A percentile compares a stretch with the other conserved stretches of the same genome.
phyloP scores from a whole-genome alignment of 1,284 basidiomycete species.

The Irpex lacteus region DNA sequence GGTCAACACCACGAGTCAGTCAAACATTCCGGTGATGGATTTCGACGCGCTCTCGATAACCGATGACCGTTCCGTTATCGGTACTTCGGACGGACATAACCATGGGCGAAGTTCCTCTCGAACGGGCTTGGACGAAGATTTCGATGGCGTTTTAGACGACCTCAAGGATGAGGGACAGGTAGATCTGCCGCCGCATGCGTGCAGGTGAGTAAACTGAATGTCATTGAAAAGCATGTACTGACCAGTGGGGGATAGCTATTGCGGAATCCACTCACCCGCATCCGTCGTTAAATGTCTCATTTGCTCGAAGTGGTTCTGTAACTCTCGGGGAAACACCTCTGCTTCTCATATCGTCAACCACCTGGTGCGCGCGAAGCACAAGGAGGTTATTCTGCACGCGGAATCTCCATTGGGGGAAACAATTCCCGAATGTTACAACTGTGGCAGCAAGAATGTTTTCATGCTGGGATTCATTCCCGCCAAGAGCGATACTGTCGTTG shows the following conservation, averaged over 20 bases:
- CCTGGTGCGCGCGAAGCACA: slow-evolving; percentile 98
- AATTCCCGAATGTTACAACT: slow-evolving; percentile 97
- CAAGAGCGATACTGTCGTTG: slow-evolving; percentile 98
- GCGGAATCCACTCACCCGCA: slow-evolving; percentile 97
- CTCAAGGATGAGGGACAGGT: slow-evolving; percentile 82
- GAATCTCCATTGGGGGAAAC: slow-evolving; percentile 97
- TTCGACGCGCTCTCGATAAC: slow-evolving; percentile 64
- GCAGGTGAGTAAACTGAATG: slow-evolving; percentile 64
- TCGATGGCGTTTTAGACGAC: slow-evolving; percentile 85
- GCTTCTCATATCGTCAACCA: slow-evolving; percentile 99
- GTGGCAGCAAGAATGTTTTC: slow-evolving; percentile 99
- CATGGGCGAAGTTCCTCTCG: slow-evolving; percentile 27
- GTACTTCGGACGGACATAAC: slow-evolving; percentile 33
- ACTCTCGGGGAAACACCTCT: slow-evolving; percentile 97
- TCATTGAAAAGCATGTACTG: background rate
- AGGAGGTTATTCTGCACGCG: slow-evolving; percentile 95
- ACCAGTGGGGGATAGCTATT: slow-evolving; percentile 65
- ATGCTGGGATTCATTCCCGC: slow-evolving; percentile 99
- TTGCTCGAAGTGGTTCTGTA: slow-evolving; percentile 99
- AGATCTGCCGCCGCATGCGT: slow-evolving; percentile 87
- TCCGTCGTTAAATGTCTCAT: slow-evolving; percentile 97
- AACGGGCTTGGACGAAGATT: slow-evolving; percentile 71
- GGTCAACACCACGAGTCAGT: slow-evolving; percentile 48
- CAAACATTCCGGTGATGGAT: slow-evolving; percentile 47
- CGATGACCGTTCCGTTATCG: slow-evolving; percentile 46